A percentile compares a stretch with the other conserved stretches of the same genome.
These are phyloP conservation scores for Hymenoscyphus salicellus DNA, from an alignment of 2,329 filamentous ascomycete species.

Conservation along the genomic window DNA sequence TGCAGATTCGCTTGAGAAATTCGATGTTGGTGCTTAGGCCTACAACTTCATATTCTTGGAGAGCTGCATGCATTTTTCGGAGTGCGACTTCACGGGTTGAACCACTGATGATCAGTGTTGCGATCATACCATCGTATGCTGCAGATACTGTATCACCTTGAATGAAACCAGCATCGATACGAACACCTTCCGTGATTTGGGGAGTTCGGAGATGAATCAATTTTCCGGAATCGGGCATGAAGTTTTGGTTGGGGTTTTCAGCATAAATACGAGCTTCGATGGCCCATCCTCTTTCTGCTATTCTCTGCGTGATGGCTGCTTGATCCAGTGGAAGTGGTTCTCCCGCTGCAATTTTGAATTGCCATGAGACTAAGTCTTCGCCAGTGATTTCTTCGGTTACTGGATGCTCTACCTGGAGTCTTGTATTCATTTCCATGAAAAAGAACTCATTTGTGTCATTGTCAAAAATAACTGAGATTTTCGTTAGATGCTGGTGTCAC, in stretches of 20 bases:
- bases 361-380: conserved; percentile 86
- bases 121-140: conserved; percentile 98
- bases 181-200: conserved; percentile 64
- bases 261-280: conserved; percentile 97
- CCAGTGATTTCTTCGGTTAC: conserved; percentile 81
- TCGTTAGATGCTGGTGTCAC: conserved; percentile 37
- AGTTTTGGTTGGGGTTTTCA: conserved; percentile 86
- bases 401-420: conserved; percentile 94
- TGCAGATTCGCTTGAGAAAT: conserved; percentile 85
- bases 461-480: conserved; percentile 75
- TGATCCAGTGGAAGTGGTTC: conserved; percentile 65
- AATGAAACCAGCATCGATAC: conserved; percentile 91
- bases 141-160: conserved; percentile 89
- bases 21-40: conserved; percentile 94
- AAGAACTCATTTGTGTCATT: conserved; percentile 78
- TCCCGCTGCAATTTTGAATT: conserved; percentile 79
- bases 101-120: conserved; percentile 90
- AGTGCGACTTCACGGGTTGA: conserved; percentile 76
- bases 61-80: conserved; percentile 72
- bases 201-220: conserved; percentile 81
- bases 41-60: conserved; percentile 88
- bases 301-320: conserved; percentile 63
- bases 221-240: conserved; percentile 89
- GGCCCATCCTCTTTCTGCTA: conserved; percentile 74
- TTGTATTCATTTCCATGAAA: conserved; percentile 81